Conservation (phyloP, 176 grass and related monocot species). For the Rhynchospora breviuscula region DNA sequence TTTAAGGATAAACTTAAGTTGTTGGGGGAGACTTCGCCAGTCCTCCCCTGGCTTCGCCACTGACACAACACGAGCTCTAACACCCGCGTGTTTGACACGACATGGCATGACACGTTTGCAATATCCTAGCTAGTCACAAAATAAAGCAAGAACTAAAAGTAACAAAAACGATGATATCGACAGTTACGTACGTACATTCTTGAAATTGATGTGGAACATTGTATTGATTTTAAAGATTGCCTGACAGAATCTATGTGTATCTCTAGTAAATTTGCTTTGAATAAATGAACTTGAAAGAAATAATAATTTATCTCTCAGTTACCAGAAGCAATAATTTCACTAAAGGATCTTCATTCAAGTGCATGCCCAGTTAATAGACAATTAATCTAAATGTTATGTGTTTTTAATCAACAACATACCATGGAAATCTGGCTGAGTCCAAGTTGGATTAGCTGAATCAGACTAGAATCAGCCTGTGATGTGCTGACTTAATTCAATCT, state of each 20-base stretch:
- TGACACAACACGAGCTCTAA: no score
- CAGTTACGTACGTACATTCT: neutral
- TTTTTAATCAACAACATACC: neutral
- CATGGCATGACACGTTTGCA: no score
- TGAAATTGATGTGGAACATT: neutral
- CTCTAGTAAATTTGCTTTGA: conserved; percentile 1
- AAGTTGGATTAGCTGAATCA: neutral
- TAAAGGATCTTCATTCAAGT: no score
- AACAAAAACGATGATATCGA: neutral
- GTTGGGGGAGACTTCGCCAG: no score
- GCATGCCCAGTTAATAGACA: no score
- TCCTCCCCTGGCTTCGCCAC: no score
- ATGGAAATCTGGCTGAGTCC: neutral
- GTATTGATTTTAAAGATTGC: neutral
- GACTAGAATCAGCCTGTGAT: neutral
- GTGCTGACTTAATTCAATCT: neutral
- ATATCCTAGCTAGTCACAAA: neutral
- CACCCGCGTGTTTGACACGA: no score
- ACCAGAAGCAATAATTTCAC: no score
- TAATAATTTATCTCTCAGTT: no score
- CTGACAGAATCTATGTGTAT: neutral
- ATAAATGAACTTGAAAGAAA: neutral
- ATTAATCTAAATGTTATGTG: neutral
- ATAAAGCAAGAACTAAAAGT: neutral
- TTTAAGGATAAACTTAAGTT: no score